Percentiles rank a stretch among this genome's conserved stretches.
Conservation (phyloP, 1,284 basidiomycete genomes). For the Peniophora sp. region DNA sequence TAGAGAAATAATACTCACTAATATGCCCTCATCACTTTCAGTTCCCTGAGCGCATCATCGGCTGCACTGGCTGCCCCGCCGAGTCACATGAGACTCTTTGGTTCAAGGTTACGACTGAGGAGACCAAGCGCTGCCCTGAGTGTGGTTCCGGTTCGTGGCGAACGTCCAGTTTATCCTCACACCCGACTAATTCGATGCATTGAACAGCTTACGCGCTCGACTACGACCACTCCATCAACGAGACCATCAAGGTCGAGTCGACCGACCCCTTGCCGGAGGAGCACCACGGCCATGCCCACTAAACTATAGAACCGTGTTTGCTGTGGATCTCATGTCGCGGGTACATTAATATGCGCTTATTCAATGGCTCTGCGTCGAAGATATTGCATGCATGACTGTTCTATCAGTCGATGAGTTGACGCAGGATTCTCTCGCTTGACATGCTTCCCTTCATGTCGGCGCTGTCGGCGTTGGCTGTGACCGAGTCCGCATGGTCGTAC, state of each 20-base stretch:
- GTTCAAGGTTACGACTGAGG: constrained; percentile 64
- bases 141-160: constrained; percentile 73
- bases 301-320: too few relatives aligned
- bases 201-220: constrained; percentile 9
- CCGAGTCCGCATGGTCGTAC: too few relatives aligned
- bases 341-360: too few relatives aligned
- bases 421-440: too few relatives aligned
- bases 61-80: constrained; percentile 87
- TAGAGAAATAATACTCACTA: neutral
- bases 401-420: too few relatives aligned
- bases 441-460: too few relatives aligned
- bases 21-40: too few relatives aligned
- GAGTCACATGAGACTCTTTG: constrained; percentile 90
- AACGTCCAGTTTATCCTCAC: neutral
- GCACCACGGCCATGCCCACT: too few relatives aligned
- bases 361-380: too few relatives aligned
- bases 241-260: constrained; percentile 1
- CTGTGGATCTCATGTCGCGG: too few relatives aligned
- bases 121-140: constrained; percentile 78
- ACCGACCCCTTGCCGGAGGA: neutral
- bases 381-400: too few relatives aligned
- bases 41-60: constrained; percentile 77
- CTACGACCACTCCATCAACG: constrained; percentile 1
- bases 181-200: neutral
- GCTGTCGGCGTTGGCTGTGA: too few relatives aligned